A percentile compares a stretch with the other conserved stretches of the same genome.
These are phyloP conservation scores for Ziziphus jujuba DNA, from an alignment of 306 rosid species.

Conservation along the genomic window DNA sequence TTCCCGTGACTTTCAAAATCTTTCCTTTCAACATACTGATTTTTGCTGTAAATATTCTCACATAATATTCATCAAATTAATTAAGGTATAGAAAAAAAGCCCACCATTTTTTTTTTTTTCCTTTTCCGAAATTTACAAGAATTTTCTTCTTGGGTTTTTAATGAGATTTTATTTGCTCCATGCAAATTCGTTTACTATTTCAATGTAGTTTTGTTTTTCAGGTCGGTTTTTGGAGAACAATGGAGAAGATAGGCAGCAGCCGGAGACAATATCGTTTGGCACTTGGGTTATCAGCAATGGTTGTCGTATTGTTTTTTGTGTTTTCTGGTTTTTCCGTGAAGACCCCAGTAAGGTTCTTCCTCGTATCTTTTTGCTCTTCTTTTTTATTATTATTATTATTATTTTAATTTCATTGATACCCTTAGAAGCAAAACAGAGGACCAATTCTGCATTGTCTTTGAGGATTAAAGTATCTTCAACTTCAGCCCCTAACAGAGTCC, in stretches of 20 bases:
- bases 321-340: slow-evolving; percentile 22
- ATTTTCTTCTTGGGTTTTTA: neutral
- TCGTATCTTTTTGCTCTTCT: neutral
- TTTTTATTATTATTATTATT: neutral
- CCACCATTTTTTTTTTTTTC: neutral
- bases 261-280: slow-evolving; percentile 1
- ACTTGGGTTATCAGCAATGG: slow-evolving; percentile 23
- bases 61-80: neutral
- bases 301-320: slow-evolving; percentile 24
- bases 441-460: too few relatives aligned
- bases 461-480: too few relatives aligned
- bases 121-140: neutral
- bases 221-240: neutral
- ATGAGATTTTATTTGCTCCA: neutral
- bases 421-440: too few relatives aligned
- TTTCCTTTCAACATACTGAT: neutral
- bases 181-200: neutral
- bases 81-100: slow-evolving; percentile 2
- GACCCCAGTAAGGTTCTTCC: neutral
- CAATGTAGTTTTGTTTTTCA: neutral
- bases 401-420: neutral
- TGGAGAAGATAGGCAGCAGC: slow-evolving; percentile 21
- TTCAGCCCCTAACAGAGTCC: too few relatives aligned
- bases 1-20: neutral
- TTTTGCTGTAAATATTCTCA: neutral